phyloP scores from a whole-genome alignment of 352 stramenopile genomes.

The Albugo laibachii region DNA sequence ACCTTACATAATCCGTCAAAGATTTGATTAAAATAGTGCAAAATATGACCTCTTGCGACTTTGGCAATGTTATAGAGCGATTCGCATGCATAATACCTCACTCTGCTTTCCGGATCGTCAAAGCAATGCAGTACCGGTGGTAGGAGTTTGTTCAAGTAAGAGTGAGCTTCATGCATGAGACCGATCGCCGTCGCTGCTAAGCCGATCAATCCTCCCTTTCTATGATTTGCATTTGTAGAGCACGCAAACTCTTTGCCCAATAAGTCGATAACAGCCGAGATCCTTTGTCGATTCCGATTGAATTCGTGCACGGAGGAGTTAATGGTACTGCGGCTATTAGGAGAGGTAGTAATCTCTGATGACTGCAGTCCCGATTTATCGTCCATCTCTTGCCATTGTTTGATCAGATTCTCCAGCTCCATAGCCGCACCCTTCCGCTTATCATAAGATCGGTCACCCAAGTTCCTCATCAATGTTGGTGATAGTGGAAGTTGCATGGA shows the following conservation, averaged over 20 bases:
- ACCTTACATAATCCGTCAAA: constrained; percentile 90
- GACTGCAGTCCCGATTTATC: constrained; percentile 1
- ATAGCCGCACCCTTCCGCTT: constrained; percentile 98
- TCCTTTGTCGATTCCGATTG: constrained; percentile 50
- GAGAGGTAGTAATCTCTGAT: not conserved
- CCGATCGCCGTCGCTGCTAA: constrained; percentile 95
- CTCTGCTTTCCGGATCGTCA: constrained; percentile 94
- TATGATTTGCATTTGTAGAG: constrained; percentile 96
- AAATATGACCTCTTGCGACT: constrained; percentile 83
- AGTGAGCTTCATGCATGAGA: constrained; percentile 83
- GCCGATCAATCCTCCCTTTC: constrained; percentile 97
- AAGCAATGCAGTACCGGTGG: constrained; percentile 98
- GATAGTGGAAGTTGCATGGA: constrained; percentile 49
- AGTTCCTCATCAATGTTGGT: constrained; percentile 64
- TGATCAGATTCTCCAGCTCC: constrained; percentile 98
- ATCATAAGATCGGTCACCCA: constrained; percentile 97
- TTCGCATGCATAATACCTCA: constrained; percentile 98
- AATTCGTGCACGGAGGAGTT: constrained; percentile 3
- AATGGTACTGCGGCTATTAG: constrained; percentile 3
- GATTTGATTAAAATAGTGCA: constrained; percentile 99
- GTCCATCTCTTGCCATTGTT: constrained; percentile 88
- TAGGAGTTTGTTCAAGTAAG: constrained; percentile 87
- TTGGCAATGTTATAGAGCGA: constrained; percentile 99
- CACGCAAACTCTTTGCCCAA: constrained; percentile 96
- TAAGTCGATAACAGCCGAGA: constrained; percentile 90